phyloP scores from a whole-genome alignment of 2,329 filamentous ascomycete species.

The Penicillium sp. region DNA sequence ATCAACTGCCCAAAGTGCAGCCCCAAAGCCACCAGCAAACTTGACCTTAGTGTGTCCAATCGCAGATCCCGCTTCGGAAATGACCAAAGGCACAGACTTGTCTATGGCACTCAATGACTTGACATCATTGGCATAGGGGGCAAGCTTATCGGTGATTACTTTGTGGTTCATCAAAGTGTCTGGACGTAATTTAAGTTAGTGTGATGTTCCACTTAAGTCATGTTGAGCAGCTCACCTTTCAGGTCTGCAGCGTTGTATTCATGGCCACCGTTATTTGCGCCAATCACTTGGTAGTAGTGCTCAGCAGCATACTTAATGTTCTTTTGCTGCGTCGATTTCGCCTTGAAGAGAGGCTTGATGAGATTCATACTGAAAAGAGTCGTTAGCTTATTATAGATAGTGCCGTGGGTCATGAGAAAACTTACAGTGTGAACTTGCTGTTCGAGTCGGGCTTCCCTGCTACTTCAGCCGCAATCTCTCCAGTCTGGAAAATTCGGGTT shows the following conservation, averaged over 20 bases:
- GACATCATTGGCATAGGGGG: slow-evolving; percentile 2
- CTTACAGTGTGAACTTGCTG: slow-evolving; percentile 6
- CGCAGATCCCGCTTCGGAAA: slow-evolving; percentile 18
- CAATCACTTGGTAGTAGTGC: slow-evolving; percentile 24
- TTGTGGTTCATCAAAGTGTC: slow-evolving; percentile 16
- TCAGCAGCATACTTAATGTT: slow-evolving; percentile 23
- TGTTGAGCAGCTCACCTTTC: slow-evolving; percentile 6
- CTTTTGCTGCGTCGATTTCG: neutral
- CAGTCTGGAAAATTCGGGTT: slow-evolving; percentile 11
- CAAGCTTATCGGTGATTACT: slow-evolving; percentile 9
- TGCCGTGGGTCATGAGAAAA: neutral
- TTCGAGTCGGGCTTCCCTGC: neutral
- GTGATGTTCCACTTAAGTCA: neutral
- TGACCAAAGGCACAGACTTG: slow-evolving; percentile 14
- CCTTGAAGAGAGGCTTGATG: neutral
- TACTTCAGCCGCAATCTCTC: slow-evolving; percentile 15
- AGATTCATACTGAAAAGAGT: neutral
- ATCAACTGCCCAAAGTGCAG: slow-evolving; percentile 22
- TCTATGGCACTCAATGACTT: slow-evolving; percentile 6
- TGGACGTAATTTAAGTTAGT: neutral
- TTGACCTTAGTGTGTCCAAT: slow-evolving; percentile 4
- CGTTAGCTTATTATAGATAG: neutral
- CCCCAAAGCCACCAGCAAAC: slow-evolving; percentile 18
- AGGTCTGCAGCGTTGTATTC: slow-evolving; percentile 5
- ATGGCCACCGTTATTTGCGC: neutral